phyloP scores from a whole-genome alignment of 2,329 filamentous ascomycete genomes.

The Hymenotorrendiella dingleyae region DNA sequence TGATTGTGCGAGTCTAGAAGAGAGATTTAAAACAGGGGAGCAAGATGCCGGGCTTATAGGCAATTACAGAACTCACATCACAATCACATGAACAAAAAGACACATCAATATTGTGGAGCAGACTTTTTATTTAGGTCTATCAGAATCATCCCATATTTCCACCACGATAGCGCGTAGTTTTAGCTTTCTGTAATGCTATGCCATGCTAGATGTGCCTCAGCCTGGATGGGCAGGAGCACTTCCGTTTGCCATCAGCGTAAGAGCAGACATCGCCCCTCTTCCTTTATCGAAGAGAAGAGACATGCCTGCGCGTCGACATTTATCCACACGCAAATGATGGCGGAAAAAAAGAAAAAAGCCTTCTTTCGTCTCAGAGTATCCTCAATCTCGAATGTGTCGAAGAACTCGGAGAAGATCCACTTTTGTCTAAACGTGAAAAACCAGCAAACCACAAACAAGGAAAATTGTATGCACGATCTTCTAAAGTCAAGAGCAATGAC shows the following conservation, averaged over 20 bases:
- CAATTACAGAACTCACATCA: too few relatives aligned
- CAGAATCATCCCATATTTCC: conserved; percentile 12
- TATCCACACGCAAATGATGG: conserved; percentile 22
- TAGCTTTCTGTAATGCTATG: conserved; percentile 9
- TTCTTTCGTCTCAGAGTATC: conserved; percentile 13
- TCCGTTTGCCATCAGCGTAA: conserved; percentile 32
- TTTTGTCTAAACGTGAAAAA: conserved; percentile 25
- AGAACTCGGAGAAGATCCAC: conserved; percentile 23
- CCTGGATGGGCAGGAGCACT: conserved; percentile 33
- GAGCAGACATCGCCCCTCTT: conserved; percentile 22
- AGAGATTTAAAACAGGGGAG: too few relatives aligned
- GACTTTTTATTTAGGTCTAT: conserved; percentile 15
- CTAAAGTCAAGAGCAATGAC: conserved; percentile 19
- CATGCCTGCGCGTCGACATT: conserved; percentile 19
- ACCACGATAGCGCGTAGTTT: conserved; percentile 12
- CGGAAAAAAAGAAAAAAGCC: conserved; percentile 22
- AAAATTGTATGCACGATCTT: conserved; percentile 24
- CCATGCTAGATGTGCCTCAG: conserved; percentile 20
- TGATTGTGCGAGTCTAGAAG: too few relatives aligned
- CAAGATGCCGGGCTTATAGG: too few relatives aligned
- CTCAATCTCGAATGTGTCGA: conserved; percentile 13
- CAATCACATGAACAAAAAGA: not conserved
- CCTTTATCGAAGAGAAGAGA: conserved; percentile 11
- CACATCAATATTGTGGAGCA: conserved; percentile 9
- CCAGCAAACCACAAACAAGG: conserved; percentile 17